Evolutionary conservation across 257 asterid species (phyloP).

Genomic region (Solanum piurae): DNA sequence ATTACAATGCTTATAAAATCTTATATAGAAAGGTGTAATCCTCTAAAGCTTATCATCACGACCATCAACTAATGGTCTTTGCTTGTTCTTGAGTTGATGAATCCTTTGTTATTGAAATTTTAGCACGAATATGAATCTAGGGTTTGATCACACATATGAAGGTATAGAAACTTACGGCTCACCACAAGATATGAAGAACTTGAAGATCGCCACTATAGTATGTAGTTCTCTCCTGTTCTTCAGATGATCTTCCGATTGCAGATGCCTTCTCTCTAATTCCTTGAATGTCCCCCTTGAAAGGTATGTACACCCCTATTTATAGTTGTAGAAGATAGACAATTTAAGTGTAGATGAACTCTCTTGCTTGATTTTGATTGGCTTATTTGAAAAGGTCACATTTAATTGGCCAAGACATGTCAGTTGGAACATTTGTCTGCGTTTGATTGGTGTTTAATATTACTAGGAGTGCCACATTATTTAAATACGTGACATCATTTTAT

Average conservation of each 20-base stretch:
- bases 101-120: neutral
- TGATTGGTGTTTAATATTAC: neutral
- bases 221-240: neutral
- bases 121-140: neutral
- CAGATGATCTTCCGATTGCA: neutral
- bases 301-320: neutral
- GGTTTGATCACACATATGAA: neutral
- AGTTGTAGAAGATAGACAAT: neutral
- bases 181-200: neutral
- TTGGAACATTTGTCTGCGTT: neutral
- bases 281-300: neutral
- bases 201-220: neutral
- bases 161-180: neutral
- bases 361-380: neutral
- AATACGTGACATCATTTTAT: neutral
- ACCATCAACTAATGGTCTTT: too few species aligned
- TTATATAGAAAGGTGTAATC: neutral
- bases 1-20: neutral
- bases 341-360: neutral
- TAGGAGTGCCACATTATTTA: neutral
- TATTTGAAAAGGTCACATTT: neutral
- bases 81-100: too few species aligned
- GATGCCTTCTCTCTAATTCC: neutral
- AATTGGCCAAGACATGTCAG: neutral
- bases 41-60: neutral